Conservation (phyloP, 805 yeast genomes). For the Kuraishia hungarica region DNA sequence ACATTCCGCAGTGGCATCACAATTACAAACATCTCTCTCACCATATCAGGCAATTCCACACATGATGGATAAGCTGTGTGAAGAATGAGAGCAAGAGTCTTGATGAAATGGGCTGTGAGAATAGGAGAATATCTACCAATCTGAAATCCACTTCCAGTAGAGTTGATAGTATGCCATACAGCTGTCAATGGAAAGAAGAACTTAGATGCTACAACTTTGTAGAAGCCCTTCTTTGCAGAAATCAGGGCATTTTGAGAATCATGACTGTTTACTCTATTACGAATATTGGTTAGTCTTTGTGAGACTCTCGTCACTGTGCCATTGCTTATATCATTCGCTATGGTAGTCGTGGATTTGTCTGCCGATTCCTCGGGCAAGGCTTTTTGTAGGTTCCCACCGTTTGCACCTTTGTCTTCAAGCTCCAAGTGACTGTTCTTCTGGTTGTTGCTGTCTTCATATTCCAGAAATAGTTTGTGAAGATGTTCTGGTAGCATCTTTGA, state of each 20-base stretch:
- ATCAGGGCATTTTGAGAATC: not conserved
- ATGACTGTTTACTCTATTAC: not conserved
- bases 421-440: not conserved
- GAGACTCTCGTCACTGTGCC: slow-evolving; percentile 39
- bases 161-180: slow-evolving; percentile 31
- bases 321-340: slow-evolving; percentile 12
- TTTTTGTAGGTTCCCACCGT: no score
- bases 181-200: slow-evolving; percentile 49
- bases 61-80: slow-evolving; percentile 52
- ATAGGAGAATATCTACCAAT: slow-evolving; percentile 48
- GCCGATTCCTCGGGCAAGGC: no score
- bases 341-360: not conserved
- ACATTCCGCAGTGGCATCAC: slow-evolving; percentile 1
- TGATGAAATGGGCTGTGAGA: slow-evolving; percentile 48
- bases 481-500: slow-evolving; percentile 35
- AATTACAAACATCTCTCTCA: slow-evolving; percentile 37
- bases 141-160: slow-evolving; percentile 32
- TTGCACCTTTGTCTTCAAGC: slow-evolving; percentile 1
- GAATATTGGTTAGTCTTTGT: slow-evolving; percentile 16
- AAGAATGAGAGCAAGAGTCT: slow-evolving; percentile 47
- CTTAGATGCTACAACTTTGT: slow-evolving; percentile 31
- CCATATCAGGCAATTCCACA: slow-evolving; percentile 45
- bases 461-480: slow-evolving; percentile 34
- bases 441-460: slow-evolving; percentile 5
- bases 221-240: slow-evolving; percentile 23